Percentiles rank a stretch among this genome's conserved stretches.
phyloP scores from a whole-genome alignment of 371 early-diverging fungal genomes.

The Mortierella sp. region DNA sequence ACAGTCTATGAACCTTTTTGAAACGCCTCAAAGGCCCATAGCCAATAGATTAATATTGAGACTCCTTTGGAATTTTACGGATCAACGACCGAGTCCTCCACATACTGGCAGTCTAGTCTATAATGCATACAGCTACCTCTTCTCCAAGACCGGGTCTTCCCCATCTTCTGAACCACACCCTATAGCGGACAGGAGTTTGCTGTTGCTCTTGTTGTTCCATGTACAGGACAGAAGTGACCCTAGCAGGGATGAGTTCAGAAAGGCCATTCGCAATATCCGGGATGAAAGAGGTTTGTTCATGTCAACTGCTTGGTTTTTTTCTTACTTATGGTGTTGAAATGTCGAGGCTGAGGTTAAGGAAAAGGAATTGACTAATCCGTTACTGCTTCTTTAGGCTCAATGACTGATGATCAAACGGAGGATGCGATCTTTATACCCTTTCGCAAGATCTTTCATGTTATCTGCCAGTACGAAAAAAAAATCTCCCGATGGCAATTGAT shows the following conservation, averaged over 20 bases:
- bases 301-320: background rate
- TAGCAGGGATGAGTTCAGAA: slow-evolving; percentile 57
- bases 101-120: slow-evolving; percentile 71
- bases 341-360: background rate
- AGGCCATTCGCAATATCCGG: slow-evolving; percentile 61
- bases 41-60: slow-evolving; percentile 68
- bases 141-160: slow-evolving; percentile 59
- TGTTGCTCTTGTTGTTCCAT: slow-evolving; percentile 65
- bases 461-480: slow-evolving; percentile 60
- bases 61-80: slow-evolving; percentile 70
- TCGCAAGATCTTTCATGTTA: slow-evolving; percentile 69
- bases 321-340: background rate
- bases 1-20: background rate
- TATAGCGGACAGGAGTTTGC: slow-evolving; percentile 71
- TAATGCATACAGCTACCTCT: slow-evolving; percentile 78
- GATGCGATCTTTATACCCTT: slow-evolving; percentile 64
- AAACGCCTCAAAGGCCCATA: slow-evolving; percentile 54
- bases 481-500: background rate
- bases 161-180: slow-evolving; percentile 61
- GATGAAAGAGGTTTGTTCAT: slow-evolving; percentile 65
- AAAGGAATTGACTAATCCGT: background rate
- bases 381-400: slow-evolving; percentile 21
- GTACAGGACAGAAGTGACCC: slow-evolving; percentile 48
- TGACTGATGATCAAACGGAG: slow-evolving; percentile 54
- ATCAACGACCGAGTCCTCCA: slow-evolving; percentile 67